phyloP scores from a whole-genome alignment of 2,329 filamentous ascomycete species.

The Pseudogymnoascus verrucosus region DNA sequence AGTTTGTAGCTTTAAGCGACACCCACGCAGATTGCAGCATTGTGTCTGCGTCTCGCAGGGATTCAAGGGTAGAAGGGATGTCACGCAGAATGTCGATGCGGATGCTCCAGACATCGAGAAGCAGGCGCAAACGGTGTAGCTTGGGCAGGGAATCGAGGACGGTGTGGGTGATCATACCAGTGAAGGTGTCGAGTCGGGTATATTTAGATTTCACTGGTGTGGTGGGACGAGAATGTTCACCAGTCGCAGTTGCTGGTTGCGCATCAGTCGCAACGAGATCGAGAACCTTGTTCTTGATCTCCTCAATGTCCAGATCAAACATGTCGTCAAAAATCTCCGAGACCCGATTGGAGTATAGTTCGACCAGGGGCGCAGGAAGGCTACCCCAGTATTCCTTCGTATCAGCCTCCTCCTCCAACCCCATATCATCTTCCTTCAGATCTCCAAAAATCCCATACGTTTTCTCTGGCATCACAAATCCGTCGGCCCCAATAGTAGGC shows the following conservation, averaged over 20 bases:
- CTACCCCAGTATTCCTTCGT: conserved; percentile 55
- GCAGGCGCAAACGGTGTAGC: conserved; percentile 60
- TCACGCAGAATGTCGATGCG: conserved; percentile 68
- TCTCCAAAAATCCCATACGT: conserved; percentile 11
- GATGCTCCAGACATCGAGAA: conserved; percentile 72
- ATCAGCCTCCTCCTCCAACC: conserved; percentile 17
- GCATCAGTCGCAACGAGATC: conserved; percentile 41
- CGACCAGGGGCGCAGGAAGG: conserved; percentile 55
- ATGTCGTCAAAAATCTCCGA: conserved; percentile 65
- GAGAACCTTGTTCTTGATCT: conserved; percentile 81
- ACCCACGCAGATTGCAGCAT: conserved; percentile 61
- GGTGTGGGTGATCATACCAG: conserved; percentile 82
- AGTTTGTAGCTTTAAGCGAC: background rate
- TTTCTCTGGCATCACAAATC: conserved; percentile 43
- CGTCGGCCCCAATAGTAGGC: conserved; percentile 41
- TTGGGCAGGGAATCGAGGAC: conserved; percentile 83
- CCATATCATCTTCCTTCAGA: conserved; percentile 11
- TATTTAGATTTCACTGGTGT: conserved; percentile 38
- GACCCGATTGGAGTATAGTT: conserved; percentile 62
- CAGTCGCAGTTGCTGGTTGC: conserved; percentile 27
- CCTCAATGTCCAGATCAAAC: conserved; percentile 67
- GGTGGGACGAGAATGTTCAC: conserved; percentile 14
- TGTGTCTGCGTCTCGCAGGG: conserved; percentile 57
- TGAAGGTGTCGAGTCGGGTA: conserved; percentile 77
- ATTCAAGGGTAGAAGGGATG: conserved; percentile 59